Evolutionary conservation across 1,284 basidiomycete genomes (phyloP), one percentile per base, ranked within the genome.

Genomic region (Omphalotus olearius): DNA sequence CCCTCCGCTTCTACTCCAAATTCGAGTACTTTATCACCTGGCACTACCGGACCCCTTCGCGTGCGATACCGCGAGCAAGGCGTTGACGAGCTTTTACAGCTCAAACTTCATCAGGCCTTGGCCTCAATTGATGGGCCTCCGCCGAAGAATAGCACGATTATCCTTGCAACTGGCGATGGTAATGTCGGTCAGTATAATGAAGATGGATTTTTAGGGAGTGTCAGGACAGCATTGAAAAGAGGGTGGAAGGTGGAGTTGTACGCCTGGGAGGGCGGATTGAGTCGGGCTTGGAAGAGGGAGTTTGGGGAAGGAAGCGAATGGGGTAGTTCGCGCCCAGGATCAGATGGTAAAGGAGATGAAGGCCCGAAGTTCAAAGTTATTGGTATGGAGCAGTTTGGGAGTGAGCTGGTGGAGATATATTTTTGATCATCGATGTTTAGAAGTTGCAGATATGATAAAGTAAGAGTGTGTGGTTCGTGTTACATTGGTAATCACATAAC

Each of bases 231-330:
- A 9, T 68, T 94, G 60, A 84, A 83, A 66, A 80, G 84, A 49
- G 92, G 92, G 1, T 95, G 92, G 93, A 77, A 74, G 54, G 91
- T 95, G 13, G 93, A 95, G 69, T 64, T 95, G 61, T 89, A 89
- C 64, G 88, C 87, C 5, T 91, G 89, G 89, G 85, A 88, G 62
- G 83, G 82, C 30, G 87, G 88, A 1, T 64, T 90, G 54, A 91
- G 88, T 64, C 74, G 79, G 26, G 75, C 81, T 23, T 90, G 87
- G 88, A 75, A 69, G 64, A 71, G 76, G 50, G 80, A 85, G 63
- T 88, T 88, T 65, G 81, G 79, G 6, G 74, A 73, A 30, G 73
- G 70, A 1, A 71, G 67, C 55, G 72, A 73, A 48, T 70, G 68
- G 69, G 68, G 64, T 14, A 30, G 48, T 14, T 7, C 39, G 33